phyloP scores from a whole-genome alignment of 2,329 filamentous ascomycete species.

The Didymella lethalis region DNA sequence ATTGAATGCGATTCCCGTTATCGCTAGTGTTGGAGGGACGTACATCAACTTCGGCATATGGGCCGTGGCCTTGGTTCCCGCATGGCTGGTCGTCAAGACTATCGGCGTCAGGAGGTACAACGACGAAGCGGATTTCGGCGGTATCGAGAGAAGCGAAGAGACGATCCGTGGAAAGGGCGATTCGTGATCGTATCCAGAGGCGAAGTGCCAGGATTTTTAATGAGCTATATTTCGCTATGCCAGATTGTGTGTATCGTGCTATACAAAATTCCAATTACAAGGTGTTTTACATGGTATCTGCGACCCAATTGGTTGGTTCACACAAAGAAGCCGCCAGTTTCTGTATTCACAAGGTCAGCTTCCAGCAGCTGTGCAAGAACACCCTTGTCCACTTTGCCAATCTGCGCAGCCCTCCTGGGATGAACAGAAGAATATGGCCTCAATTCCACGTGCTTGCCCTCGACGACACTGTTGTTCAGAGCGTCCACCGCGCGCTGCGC shows the following conservation, averaged over 20 bases:
- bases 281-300: neutral
- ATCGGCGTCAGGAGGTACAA: constrained; percentile 52
- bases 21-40: constrained; percentile 69
- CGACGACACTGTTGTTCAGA: constrained; percentile 25
- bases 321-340: neutral
- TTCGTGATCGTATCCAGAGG: neutral
- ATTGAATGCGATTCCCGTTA: constrained; percentile 64
- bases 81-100: constrained; percentile 68
- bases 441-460: constrained; percentile 23
- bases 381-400: constrained; percentile 24
- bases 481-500: constrained; percentile 29
- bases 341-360: constrained; percentile 2
- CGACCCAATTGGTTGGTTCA: neutral
- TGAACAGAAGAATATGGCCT: neutral
- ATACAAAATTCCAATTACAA: neutral
- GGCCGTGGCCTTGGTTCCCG: constrained; percentile 67
- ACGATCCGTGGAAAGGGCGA: constrained; percentile 3
- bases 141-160: constrained; percentile 9
- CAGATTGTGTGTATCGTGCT: neutral
- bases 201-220: neutral
- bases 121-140: constrained; percentile 29
- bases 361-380: constrained; percentile 28
- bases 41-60: constrained; percentile 74
- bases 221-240: neutral
- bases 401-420: constrained; percentile 25